These are phyloP conservation scores for Cladorrhinum sp. DNA, from an alignment of 2,329 filamentous ascomycete genomes.

Conservation along the genomic window DNA sequence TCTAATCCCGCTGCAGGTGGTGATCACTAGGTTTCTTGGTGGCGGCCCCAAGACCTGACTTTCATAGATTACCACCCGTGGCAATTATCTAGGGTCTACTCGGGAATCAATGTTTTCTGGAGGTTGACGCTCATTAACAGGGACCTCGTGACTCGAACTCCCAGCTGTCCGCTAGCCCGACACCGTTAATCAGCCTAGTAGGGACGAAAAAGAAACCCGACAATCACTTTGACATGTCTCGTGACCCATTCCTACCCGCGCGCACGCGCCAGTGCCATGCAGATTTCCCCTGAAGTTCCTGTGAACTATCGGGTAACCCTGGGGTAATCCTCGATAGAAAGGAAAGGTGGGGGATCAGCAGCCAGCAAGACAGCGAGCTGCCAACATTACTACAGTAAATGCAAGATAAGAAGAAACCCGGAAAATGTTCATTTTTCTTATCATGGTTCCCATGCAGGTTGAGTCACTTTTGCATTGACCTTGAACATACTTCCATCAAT, in stretches of 20 bases:
- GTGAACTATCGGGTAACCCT: background rate
- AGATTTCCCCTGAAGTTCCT: background rate
- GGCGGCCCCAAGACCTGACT: background rate
- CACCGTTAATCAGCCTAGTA: background rate
- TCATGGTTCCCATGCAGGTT: no score
- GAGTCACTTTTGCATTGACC: no score
- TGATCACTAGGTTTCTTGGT: conserved; percentile 1
- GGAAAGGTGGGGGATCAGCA: background rate
- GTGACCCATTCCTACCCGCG: background rate
- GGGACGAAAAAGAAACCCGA: background rate
- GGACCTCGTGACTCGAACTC: conserved; percentile 2
- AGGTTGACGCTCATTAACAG: background rate
- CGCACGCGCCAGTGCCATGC: conserved; percentile 3
- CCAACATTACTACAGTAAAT: no score
- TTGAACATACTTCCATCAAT: no score
- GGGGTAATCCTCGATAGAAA: background rate
- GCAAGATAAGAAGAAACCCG: no score
- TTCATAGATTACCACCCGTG: background rate
- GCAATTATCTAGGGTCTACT: no score
- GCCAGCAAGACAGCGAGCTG: no score
- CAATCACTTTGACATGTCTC: conserved; percentile 4
- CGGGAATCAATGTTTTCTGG: background rate
- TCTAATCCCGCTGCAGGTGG: background rate
- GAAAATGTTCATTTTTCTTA: no score
- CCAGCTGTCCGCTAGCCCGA: background rate